Percentiles rank a stretch among this genome's conserved stretches.
Conservation (phyloP, 768 basidiomycete species). For the Kwoniella sp. region DNA sequence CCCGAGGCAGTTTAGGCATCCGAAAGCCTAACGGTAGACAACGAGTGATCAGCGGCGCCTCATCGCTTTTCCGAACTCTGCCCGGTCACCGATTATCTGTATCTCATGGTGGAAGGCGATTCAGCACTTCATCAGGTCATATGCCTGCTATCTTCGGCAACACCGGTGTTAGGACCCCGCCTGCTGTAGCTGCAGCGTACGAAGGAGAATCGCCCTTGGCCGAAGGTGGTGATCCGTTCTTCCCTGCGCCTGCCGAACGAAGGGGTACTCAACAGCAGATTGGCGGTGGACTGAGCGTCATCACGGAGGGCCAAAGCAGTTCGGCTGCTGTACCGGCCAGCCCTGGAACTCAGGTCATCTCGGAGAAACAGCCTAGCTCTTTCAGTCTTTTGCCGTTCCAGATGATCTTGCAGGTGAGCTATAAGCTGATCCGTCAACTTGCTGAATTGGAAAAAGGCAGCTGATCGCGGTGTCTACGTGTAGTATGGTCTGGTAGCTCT, state of each 20-base stretch:
- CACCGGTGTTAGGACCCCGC: conserved; percentile 75
- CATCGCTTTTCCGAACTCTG: conserved; percentile 21
- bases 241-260: conserved; percentile 27
- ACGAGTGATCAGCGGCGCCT: conserved; percentile 23
- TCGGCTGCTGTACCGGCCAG: conserved; percentile 6
- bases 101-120: conserved; percentile 41
- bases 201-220: conserved; percentile 40
- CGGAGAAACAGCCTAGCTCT: conserved; percentile 64
- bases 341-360: conserved; percentile 30
- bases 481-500: conserved; percentile 81
- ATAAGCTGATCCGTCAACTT: too few relatives aligned
- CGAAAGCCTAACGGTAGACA: conserved; percentile 15
- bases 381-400: conserved; percentile 74
- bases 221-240: conserved; percentile 41
- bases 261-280: conserved; percentile 9
- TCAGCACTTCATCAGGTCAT: conserved; percentile 50
- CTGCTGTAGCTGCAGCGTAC: conserved; percentile 61
- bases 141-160: conserved; percentile 81
- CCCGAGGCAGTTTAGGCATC: not conserved
- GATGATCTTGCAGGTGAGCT: conserved; percentile 73
- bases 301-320: conserved; percentile 34
- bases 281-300: conserved; percentile 44
- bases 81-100: conserved; percentile 40
- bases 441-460: not conserved
- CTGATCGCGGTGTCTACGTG: conserved; percentile 29